Conservation (phyloP, 2,329 filamentous ascomycete genomes). For the Trichoderma afroharzianum region DNA sequence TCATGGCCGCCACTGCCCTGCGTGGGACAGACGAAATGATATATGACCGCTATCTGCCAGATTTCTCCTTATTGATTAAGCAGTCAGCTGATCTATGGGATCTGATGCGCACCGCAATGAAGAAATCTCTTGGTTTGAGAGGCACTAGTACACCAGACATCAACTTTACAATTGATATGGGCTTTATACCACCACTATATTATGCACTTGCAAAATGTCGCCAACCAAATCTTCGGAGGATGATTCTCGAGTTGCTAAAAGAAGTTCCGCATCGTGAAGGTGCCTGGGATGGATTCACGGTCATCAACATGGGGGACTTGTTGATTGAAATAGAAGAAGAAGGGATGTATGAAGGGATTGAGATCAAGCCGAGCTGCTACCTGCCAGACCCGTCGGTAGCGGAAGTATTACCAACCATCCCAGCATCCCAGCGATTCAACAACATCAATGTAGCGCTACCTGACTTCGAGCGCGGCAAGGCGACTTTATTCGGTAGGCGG, state of each 20-base stretch:
- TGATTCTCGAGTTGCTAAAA: constrained; percentile 25
- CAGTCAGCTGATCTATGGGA: constrained; percentile 3
- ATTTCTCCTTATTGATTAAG: constrained; percentile 5
- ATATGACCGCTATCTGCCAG: neutral
- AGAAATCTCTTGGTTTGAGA: neutral
- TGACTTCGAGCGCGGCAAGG: neutral
- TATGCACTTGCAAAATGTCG: constrained; percentile 33
- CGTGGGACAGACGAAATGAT: constrained; percentile 16
- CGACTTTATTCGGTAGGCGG: neutral
- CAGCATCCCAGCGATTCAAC: neutral
- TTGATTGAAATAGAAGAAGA: constrained; percentile 19
- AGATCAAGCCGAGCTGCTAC: neutral
- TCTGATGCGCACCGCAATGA: neutral
- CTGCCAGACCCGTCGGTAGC: neutral
- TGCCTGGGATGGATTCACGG: constrained; percentile 24
- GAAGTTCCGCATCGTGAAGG: constrained; percentile 24
- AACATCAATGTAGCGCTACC: constrained; percentile 12
- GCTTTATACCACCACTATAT: constrained; percentile 32
- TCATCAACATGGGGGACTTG: constrained; percentile 19
- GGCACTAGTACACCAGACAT: neutral
- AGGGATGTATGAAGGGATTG: neutral
- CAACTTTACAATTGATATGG: constrained; percentile 26
- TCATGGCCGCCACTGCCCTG: constrained; percentile 13
- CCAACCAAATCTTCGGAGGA: constrained; percentile 27
- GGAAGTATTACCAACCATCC: neutral